Conservation (phyloP, 2,329 filamentous ascomycete species). For the Xylaria sp. region DNA sequence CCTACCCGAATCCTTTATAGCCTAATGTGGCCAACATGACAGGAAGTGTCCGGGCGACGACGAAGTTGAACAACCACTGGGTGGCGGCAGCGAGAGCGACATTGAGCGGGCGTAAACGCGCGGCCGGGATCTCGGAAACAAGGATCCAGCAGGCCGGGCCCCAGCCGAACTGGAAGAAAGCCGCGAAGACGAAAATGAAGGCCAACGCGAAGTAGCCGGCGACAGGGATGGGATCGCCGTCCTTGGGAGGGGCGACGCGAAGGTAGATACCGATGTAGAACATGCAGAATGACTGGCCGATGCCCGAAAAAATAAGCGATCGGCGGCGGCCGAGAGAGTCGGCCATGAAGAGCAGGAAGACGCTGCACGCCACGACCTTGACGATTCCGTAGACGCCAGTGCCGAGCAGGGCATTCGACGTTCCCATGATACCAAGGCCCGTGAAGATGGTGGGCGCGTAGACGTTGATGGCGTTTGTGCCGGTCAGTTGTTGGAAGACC, state of each 20-base stretch:
- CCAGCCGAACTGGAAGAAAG: conserved; percentile 70
- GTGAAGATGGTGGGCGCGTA: conserved; percentile 44
- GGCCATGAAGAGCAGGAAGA: conserved; percentile 64
- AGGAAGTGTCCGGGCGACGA: conserved; percentile 66
- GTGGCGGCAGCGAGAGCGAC: conserved; percentile 66
- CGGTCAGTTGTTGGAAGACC: conserved; percentile 77
- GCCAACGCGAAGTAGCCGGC: conserved; percentile 70
- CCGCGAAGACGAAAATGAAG: conserved; percentile 71
- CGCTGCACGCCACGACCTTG: conserved; percentile 62
- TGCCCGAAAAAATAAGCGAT: conserved; percentile 61
- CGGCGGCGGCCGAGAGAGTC: conserved; percentile 65
- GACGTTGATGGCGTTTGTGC: conserved; percentile 49
- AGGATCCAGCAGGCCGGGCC: conserved; percentile 69
- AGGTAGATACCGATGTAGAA: conserved; percentile 71
- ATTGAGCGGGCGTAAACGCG: conserved; percentile 55
- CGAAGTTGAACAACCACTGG: conserved; percentile 70
- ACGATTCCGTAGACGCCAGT: conserved; percentile 69
- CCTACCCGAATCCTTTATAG: conserved; percentile 46
- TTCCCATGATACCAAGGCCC: conserved; percentile 49
- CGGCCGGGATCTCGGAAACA: conserved; percentile 68
- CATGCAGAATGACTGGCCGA: conserved; percentile 66
- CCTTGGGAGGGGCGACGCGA: conserved; percentile 59
- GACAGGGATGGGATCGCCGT: conserved; percentile 55
- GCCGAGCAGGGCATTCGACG: conserved; percentile 60
- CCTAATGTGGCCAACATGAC: conserved; percentile 63